phyloP scores from a whole-genome alignment of 2,329 filamentous ascomycete species.

The Pseudogymnoascus sp. region DNA sequence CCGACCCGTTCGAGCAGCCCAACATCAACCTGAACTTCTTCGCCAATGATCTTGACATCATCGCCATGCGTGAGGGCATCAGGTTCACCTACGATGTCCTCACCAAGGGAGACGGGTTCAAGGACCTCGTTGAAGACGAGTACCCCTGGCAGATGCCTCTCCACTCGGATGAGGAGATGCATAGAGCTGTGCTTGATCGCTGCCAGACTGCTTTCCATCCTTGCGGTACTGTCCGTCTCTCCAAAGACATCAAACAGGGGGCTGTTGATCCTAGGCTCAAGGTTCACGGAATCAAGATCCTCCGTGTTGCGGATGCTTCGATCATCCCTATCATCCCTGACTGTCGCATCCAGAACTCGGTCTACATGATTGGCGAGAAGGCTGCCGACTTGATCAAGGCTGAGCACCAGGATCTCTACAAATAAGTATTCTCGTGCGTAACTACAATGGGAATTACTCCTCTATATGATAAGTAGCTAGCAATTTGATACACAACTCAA shows the following conservation, averaged over 20 bases:
- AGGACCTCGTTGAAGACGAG: conserved; percentile 41
- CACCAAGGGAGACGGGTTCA: conserved; percentile 46
- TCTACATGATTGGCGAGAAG: conserved; percentile 52
- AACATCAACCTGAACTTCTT: conserved; percentile 37
- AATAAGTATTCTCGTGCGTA: too few relatives aligned
- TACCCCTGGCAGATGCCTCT: conserved; percentile 55
- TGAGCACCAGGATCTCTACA: too few relatives aligned
- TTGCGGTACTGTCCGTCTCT: conserved; percentile 46
- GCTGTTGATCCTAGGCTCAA: conserved; percentile 42
- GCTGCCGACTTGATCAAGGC: conserved; percentile 7
- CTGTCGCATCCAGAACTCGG: conserved; percentile 50
- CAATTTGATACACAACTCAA: too few relatives aligned
- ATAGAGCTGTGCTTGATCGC: conserved; percentile 45
- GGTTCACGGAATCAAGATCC: conserved; percentile 44
- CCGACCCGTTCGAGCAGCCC: conserved; percentile 29
- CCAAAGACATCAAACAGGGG: conserved; percentile 41
- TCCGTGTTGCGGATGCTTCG: conserved; percentile 48
- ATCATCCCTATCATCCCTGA: conserved; percentile 46
- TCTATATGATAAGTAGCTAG: too few relatives aligned
- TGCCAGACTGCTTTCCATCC: conserved; percentile 52
- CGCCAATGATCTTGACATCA: conserved; percentile 37
- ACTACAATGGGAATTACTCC: too few relatives aligned
- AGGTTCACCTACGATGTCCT: conserved; percentile 35
- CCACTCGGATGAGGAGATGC: conserved; percentile 42
- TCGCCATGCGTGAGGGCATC: conserved; percentile 51